phyloP scores from a whole-genome alignment of 2,329 filamentous ascomycete species.

The Neonectria magnoliae region DNA sequence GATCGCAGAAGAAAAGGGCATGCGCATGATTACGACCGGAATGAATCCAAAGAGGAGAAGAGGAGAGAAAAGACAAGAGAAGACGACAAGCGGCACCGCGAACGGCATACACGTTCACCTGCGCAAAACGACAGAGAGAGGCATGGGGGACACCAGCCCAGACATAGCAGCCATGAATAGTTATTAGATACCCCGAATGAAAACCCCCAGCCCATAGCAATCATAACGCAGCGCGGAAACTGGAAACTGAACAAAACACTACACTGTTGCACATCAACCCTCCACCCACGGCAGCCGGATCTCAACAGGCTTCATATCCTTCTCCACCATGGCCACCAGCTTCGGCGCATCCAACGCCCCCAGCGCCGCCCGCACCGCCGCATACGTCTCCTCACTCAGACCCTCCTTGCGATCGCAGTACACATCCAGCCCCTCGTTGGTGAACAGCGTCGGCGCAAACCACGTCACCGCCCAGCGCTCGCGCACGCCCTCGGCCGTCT shows the following conservation, averaged over 20 bases:
- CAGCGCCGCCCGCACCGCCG: constrained; percentile 64
- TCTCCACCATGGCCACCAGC: constrained; percentile 61
- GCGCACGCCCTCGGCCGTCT: constrained; percentile 49
- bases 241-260: not conserved
- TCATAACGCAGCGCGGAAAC: not conserved
- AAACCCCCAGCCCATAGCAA: not conserved
- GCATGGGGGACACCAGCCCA: constrained; percentile 19
- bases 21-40: constrained; percentile 7
- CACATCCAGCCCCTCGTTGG: constrained; percentile 82
- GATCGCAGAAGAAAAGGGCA: constrained; percentile 18
- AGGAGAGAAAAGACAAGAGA: constrained; percentile 8
- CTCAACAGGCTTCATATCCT: constrained; percentile 61
- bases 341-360: constrained; percentile 58
- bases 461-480: constrained; percentile 83
- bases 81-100: constrained; percentile 25
- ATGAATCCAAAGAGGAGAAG: constrained; percentile 10
- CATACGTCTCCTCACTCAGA: constrained; percentile 65
- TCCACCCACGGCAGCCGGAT: constrained; percentile 62
- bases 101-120: constrained; percentile 31
- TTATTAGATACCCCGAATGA: constrained; percentile 29
- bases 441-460: constrained; percentile 86
- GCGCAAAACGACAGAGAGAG: constrained; percentile 22
- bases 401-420: constrained; percentile 74
- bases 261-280: constrained; percentile 16
- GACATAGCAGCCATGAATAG: constrained; percentile 21